These are phyloP conservation scores for Pisolithus marmoratus DNA, from an alignment of 768 basidiomycete genomes.

Conservation along the genomic window DNA sequence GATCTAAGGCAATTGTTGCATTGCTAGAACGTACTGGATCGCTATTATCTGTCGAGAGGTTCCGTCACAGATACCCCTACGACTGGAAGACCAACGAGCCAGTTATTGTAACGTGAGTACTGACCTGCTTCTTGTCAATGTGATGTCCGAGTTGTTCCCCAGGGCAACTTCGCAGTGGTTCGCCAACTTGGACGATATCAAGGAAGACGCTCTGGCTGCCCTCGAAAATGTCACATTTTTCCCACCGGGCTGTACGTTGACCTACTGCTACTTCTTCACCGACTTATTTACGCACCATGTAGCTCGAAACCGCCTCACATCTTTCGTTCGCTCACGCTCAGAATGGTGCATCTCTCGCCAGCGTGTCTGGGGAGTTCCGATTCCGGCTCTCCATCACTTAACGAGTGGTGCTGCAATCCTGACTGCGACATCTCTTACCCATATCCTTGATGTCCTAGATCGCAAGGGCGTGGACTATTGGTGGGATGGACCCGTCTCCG, in stretches of 20 bases:
- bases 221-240: constrained; percentile 69
- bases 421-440: constrained; percentile 54
- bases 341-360: constrained; percentile 99
- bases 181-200: constrained; percentile 83
- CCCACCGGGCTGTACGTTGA: constrained; percentile 61
- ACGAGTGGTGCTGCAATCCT: constrained; percentile 62
- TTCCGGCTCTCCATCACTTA: constrained; percentile 76
- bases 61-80: constrained; percentile 89
- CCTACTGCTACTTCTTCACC: neutral
- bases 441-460: constrained; percentile 74
- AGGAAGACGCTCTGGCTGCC: constrained; percentile 64
- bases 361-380: constrained; percentile 95
- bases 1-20: constrained; percentile 59
- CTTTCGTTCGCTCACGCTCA: constrained; percentile 81
- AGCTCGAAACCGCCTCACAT: constrained; percentile 86
- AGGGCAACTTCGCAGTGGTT: constrained; percentile 98
- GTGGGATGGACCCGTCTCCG: constrained; percentile 84
- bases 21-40: constrained; percentile 47
- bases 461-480: constrained; percentile 75
- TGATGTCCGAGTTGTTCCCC: neutral
- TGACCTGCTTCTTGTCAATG: neutral
- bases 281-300: neutral
- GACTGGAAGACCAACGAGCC: constrained; percentile 96
- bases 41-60: constrained; percentile 61
- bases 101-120: constrained; percentile 77